A percentile compares a stretch with the other conserved stretches of the same genome.
phyloP scores from a whole-genome alignment of 2,329 filamentous ascomycete genomes.

The Ceratocystiopsis minuta region DNA sequence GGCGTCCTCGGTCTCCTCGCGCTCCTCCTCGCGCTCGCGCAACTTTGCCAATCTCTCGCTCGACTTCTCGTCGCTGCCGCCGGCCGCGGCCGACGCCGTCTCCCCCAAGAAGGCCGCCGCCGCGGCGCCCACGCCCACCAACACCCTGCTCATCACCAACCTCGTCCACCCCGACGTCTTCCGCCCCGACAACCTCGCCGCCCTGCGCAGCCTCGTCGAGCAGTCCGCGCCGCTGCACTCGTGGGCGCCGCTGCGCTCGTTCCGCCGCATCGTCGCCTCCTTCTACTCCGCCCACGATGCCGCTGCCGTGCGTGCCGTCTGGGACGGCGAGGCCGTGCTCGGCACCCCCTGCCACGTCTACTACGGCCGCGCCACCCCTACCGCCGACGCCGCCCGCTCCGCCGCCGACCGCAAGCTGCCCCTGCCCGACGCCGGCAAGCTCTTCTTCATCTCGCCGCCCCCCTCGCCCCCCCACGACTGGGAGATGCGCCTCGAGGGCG shows the following conservation, averaged over 20 bases:
- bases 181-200: slow-evolving; percentile 52
- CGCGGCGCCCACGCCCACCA: slow-evolving; percentile 46
- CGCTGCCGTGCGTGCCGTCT: slow-evolving; percentile 49
- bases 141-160: slow-evolving; percentile 74
- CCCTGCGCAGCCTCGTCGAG: slow-evolving; percentile 53
- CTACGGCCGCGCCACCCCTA: slow-evolving; percentile 44
- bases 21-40: slow-evolving; percentile 19
- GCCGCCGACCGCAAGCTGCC: slow-evolving; percentile 37
- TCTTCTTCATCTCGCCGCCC: slow-evolving; percentile 56
- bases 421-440: slow-evolving; percentile 51
- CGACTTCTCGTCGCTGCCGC: slow-evolving; percentile 21
- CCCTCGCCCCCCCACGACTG: slow-evolving; percentile 51
- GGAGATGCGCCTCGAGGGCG: slow-evolving; percentile 50
- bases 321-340: slow-evolving; percentile 58
- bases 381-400: slow-evolving; percentile 17
- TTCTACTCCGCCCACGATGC: slow-evolving; percentile 56
- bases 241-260: slow-evolving; percentile 66
- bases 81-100: neutral
- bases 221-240: slow-evolving; percentile 54
- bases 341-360: slow-evolving; percentile 52
- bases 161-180: slow-evolving; percentile 58
- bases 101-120: neutral
- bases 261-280: slow-evolving; percentile 64
- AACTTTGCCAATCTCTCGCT: slow-evolving; percentile 39
- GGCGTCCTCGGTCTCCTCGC: slow-evolving; percentile 23